These are phyloP conservation scores for Pythium biforme DNA, from an alignment of 352 stramenopile genomes.

Conservation along the genomic window DNA sequence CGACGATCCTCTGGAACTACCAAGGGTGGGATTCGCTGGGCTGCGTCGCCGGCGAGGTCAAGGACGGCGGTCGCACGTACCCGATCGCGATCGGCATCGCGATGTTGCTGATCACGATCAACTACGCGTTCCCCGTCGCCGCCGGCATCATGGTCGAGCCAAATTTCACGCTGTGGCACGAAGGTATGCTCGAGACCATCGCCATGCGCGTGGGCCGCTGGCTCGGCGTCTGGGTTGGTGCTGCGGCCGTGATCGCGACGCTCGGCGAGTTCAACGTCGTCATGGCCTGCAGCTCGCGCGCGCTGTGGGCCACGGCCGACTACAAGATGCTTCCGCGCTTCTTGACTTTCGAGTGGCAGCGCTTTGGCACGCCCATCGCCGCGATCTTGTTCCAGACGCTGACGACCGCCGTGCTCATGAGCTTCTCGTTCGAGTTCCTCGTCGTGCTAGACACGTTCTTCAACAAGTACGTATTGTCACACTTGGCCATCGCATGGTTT, in stretches of 20 bases:
- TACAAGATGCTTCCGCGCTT: constrained; percentile 82
- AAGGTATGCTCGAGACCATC: constrained; percentile 75
- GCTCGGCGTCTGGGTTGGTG: constrained; percentile 80
- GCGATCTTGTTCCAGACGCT: constrained; percentile 73
- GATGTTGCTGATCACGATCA: constrained; percentile 80
- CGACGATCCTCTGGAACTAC: constrained; percentile 86
- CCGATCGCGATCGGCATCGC: constrained; percentile 83
- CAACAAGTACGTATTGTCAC: constrained; percentile 60
- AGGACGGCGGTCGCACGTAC: constrained; percentile 75
- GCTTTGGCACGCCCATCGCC: constrained; percentile 77
- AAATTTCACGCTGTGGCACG: constrained; percentile 67
- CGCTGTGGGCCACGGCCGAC: constrained; percentile 77
- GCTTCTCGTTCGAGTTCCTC: constrained; percentile 80
- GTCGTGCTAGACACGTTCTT: constrained; percentile 86
- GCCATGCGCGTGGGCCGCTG: constrained; percentile 70
- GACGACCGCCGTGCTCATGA: constrained; percentile 81
- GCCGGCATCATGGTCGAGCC: constrained; percentile 76
- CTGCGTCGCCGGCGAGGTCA: constrained; percentile 83
- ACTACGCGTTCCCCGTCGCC: constrained; percentile 83
- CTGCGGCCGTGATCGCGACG: constrained; percentile 71
- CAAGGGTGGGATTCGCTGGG: constrained; percentile 87
- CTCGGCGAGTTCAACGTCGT: constrained; percentile 87
- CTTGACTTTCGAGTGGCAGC: constrained; percentile 62
- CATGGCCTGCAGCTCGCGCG: constrained; percentile 81
- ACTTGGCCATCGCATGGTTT: not conserved